These are phyloP conservation scores for Papilionanthe hybrid DNA, from an alignment of 116 monocot genomes.

Conservation along the genomic window DNA sequence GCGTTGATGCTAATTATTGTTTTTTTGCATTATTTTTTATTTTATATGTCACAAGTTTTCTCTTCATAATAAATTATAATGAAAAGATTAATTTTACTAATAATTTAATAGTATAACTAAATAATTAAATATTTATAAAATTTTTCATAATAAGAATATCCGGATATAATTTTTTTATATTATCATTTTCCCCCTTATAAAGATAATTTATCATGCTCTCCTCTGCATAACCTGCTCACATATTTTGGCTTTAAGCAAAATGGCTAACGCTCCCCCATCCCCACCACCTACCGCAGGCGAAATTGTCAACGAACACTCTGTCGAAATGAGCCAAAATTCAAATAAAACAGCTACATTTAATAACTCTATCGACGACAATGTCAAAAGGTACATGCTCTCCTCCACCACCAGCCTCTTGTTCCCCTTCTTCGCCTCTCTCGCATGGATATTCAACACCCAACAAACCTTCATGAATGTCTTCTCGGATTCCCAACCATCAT, in stretches of 20 bases:
- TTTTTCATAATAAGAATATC: too few relatives aligned
- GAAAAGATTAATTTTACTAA: too few relatives aligned
- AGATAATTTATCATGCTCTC: too few relatives aligned
- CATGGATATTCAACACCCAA: slow-evolving; percentile 67
- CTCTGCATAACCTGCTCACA: too few relatives aligned
- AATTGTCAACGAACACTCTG: neutral
- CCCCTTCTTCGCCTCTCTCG: slow-evolving; percentile 38
- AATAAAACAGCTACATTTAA: neutral
- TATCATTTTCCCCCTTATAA: too few relatives aligned
- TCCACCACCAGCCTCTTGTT: slow-evolving; percentile 20
- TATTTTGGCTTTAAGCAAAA: neutral
- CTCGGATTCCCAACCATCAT: slow-evolving; percentile 17
- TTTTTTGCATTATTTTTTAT: too few relatives aligned
- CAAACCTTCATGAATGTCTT: slow-evolving; percentile 24
- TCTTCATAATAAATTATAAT: too few relatives aligned
- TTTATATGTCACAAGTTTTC: too few relatives aligned
- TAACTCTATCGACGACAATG: neutral
- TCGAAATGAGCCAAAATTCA: neutral
- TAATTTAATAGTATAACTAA: too few relatives aligned
- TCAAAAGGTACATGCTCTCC: neutral
- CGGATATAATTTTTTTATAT: too few relatives aligned
- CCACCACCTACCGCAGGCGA: neutral
- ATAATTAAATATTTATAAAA: too few relatives aligned
- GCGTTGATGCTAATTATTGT: too few relatives aligned
- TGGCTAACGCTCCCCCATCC: neutral